Conservation (phyloP, 345 rosid species). For the Lumnitzera racemosa region DNA sequence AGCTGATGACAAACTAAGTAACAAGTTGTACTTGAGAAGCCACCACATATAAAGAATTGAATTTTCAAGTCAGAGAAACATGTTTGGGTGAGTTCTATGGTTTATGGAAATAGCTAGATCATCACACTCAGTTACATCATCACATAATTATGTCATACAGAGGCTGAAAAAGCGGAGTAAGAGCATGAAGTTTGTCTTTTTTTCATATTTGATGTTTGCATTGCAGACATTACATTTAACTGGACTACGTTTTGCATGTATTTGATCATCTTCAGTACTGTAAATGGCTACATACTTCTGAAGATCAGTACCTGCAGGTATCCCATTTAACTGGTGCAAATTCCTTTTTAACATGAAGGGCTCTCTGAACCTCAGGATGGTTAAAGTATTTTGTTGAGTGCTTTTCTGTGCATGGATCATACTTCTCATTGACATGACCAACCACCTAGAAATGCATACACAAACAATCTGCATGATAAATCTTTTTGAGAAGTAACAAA, state of each 20-base stretch:
- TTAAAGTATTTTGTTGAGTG: slow-evolving; percentile 77
- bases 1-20: too few relatives aligned
- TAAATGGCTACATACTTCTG: background rate
- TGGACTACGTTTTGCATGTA: background rate
- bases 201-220: too few relatives aligned
- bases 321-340: slow-evolving; percentile 75
- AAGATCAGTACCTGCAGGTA: slow-evolving; percentile 62
- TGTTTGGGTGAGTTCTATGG: too few relatives aligned
- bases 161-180: too few relatives aligned
- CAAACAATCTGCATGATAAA: background rate
- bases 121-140: too few relatives aligned
- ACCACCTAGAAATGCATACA: slow-evolving; percentile 26
- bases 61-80: too few relatives aligned
- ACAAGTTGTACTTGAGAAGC: too few relatives aligned
- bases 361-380: slow-evolving; percentile 68
- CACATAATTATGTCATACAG: too few relatives aligned
- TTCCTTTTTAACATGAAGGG: slow-evolving; percentile 65
- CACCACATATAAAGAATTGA: too few relatives aligned
- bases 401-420: slow-evolving; percentile 93
- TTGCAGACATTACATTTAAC: too few relatives aligned
- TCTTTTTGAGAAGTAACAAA: background rate
- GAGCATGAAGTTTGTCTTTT: too few relatives aligned
- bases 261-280: background rate
- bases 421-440: slow-evolving; percentile 57
- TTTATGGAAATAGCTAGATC: too few relatives aligned